A percentile compares a stretch with the other conserved stretches of the same genome.
phyloP scores from a whole-genome alignment of 257 asterid genomes.

The Henckelia pumila region DNA sequence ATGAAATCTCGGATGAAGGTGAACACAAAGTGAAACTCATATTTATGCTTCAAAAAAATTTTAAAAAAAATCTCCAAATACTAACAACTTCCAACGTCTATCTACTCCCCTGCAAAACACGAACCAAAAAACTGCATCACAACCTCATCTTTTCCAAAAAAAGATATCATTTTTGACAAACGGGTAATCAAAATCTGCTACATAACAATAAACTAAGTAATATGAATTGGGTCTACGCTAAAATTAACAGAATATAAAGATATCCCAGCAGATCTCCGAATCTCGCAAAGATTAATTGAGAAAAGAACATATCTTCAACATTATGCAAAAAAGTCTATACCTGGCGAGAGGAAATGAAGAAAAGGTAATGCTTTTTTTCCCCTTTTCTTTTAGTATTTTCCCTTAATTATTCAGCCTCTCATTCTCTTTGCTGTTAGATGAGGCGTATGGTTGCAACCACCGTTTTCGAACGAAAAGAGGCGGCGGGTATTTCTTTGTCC shows the following conservation, averaged over 20 bases:
- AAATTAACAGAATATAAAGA: background rate
- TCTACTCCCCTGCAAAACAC: slow-evolving; percentile 33
- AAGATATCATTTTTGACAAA: slow-evolving; percentile 4
- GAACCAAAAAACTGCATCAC: slow-evolving; percentile 18
- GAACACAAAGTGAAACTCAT: slow-evolving; percentile 51
- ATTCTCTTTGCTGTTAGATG: slow-evolving; percentile 6
- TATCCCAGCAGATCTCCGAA: slow-evolving; percentile 30
- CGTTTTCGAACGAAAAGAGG: slow-evolving; percentile 32
- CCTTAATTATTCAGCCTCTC: background rate
- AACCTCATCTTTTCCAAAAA: slow-evolving; percentile 1
- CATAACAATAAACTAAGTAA: background rate
- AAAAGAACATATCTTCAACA: slow-evolving; percentile 8
- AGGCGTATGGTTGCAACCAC: slow-evolving; percentile 29
- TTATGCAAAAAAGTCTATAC: slow-evolving; percentile 9
- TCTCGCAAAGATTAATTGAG: background rate
- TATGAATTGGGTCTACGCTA: background rate
- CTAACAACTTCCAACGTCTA: slow-evolving; percentile 18
- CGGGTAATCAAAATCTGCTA: background rate
- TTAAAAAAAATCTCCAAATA: slow-evolving; percentile 13
- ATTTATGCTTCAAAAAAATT: slow-evolving; percentile 13
- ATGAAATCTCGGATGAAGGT: slow-evolving; percentile 50
- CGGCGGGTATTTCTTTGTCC: slow-evolving; percentile 35
- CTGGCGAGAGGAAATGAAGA: slow-evolving; percentile 10
- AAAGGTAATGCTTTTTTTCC: too few relatives aligned
- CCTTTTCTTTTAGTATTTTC: background rate